Conservation (phyloP, 345 rosid species). For the Eucalyptus dawsonii region DNA sequence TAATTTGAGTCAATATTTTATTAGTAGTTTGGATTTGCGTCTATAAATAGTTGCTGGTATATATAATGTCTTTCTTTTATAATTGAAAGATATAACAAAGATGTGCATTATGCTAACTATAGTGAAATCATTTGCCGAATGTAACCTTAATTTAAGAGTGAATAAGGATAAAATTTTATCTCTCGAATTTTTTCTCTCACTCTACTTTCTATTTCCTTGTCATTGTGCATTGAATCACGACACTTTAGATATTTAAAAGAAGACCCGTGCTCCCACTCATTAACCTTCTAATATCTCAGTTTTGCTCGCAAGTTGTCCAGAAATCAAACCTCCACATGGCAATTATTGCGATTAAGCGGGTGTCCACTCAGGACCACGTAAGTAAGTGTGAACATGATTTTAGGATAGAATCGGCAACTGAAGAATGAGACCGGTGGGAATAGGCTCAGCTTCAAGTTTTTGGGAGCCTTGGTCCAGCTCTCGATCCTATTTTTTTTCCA, state of each 20-base stretch:
- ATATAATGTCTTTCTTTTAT: no score
- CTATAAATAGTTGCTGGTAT: no score
- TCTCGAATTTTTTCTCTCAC: background rate
- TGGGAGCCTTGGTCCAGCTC: background rate
- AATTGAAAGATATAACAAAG: background rate
- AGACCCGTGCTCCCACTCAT: background rate
- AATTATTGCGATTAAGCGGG: background rate
- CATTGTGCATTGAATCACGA: background rate
- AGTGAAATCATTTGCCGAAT: background rate
- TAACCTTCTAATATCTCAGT: background rate
- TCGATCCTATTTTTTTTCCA: background rate
- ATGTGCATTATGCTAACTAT: no score
- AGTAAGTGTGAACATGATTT: background rate
- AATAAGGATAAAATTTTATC: no score
- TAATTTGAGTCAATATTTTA: background rate
- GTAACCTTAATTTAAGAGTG: background rate
- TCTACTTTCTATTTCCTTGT: background rate
- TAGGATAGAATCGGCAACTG: background rate
- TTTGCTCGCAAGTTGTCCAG: background rate
- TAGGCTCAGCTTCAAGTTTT: background rate
- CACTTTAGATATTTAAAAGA: background rate
- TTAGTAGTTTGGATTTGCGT: no score
- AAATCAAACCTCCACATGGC: background rate
- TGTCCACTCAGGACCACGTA: background rate
- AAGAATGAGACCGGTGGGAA: background rate